These are phyloP conservation scores for Apostasia shenzhenica DNA, from an alignment of 106 monocot species.

Conservation along the genomic window DNA sequence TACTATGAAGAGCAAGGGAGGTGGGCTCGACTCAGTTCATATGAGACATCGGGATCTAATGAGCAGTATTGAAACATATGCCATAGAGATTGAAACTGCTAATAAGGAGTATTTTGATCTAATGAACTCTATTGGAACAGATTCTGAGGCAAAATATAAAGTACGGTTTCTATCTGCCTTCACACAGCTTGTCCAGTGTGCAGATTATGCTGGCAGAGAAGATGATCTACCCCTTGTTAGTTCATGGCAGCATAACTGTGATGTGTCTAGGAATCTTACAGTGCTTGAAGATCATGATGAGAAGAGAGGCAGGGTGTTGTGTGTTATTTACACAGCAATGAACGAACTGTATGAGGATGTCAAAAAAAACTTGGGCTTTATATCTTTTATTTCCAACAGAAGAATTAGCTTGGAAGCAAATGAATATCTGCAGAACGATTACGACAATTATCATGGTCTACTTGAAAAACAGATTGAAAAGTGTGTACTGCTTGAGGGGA, in stretches of 20 bases:
- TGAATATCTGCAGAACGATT: constrained; percentile 25
- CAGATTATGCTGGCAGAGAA: constrained; percentile 32
- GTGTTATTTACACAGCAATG: constrained; percentile 34
- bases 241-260: constrained; percentile 16
- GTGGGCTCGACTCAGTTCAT: constrained; percentile 46
- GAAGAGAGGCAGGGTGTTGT: constrained; percentile 30
- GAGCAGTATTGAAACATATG: constrained; percentile 48
- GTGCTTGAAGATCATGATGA: constrained; percentile 29
- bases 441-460: constrained; percentile 17
- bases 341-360: constrained; percentile 49
- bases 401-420: constrained; percentile 26
- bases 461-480: constrained; percentile 91
- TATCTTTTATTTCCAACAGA: constrained; percentile 22
- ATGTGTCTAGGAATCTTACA: constrained; percentile 23
- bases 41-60: constrained; percentile 62
- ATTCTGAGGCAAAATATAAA: constrained; percentile 65
- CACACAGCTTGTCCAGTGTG: constrained; percentile 62
- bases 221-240: constrained; percentile 15
- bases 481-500: constrained; percentile 50
- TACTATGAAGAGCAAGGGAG: constrained; percentile 53
- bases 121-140: constrained; percentile 52
- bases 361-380: constrained; percentile 34
- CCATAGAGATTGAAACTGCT: constrained; percentile 47
- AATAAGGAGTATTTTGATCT: constrained; percentile 56
- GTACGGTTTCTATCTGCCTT: constrained; percentile 55